phyloP scores from a whole-genome alignment of 345 rosid genomes.

The Arabidopsis thaliana region TAIR10.1 NC_003070.9:9023501-9024000 shows the following conservation, averaged over 20 bases:
- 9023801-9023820: conserved; percentile 74
- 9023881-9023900: conserved; percentile 7
- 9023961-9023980: conserved; percentile 60
- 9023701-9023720: neutral
- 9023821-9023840: conserved; percentile 86
- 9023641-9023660: conserved; percentile 81
- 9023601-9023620: conserved; percentile 90
- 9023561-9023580: conserved; percentile 77
- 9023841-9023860: conserved; percentile 90
- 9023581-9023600: conserved; percentile 82
- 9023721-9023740: neutral
- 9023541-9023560: conserved; percentile 79
- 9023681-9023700: conserved; percentile 52
- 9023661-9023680: conserved; percentile 90
- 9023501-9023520: conserved; percentile 85
- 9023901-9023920: conserved; percentile 12
- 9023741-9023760: too few relatives aligned
- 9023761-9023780: neutral
- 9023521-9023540: conserved; percentile 96
- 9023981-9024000: conserved; percentile 70
- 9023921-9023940: conserved; percentile 5
- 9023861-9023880: conserved; percentile 50
- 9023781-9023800: neutral
- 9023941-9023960: conserved; percentile 48
- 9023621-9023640: conserved; percentile 85